Evolutionary conservation across 1,139 yeast species (phyloP).

Genomic region (Yamadazyma kanchanaburiensis): DNA sequence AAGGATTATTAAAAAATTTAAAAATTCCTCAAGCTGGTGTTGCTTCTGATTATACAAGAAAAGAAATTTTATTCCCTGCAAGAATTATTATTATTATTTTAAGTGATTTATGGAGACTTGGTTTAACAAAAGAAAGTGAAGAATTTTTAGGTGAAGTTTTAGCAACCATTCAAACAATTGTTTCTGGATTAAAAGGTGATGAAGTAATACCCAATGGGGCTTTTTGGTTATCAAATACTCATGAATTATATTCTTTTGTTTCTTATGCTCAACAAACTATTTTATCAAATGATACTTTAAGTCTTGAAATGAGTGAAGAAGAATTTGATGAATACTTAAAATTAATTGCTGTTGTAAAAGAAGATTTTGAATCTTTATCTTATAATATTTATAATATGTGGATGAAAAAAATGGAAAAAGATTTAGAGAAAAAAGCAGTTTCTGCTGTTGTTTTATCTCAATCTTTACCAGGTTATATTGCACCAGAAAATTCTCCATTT

Average conservation of each 20-base stretch:
- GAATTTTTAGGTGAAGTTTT: slow-evolving; percentile 87
- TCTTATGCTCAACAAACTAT: slow-evolving; percentile 91
- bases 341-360: slow-evolving; percentile 87
- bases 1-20: slow-evolving; percentile 83
- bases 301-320: slow-evolving; percentile 82
- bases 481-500: slow-evolving; percentile 84
- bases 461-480: slow-evolving; percentile 93
- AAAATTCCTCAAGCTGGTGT: slow-evolving; percentile 85
- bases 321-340: slow-evolving; percentile 90
- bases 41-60: slow-evolving; percentile 77
- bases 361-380: slow-evolving; percentile 89
- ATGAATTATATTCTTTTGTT: slow-evolving; percentile 91
- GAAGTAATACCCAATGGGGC: slow-evolving; percentile 92
- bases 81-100: slow-evolving; percentile 88
- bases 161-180: slow-evolving; percentile 81
- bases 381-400: slow-evolving; percentile 95
- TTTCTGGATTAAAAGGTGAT: slow-evolving; percentile 70
- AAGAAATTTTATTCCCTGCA: slow-evolving; percentile 95
- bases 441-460: slow-evolving; percentile 94
- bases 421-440: slow-evolving; percentile 85
- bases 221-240: slow-evolving; percentile 96
- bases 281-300: slow-evolving; percentile 73
- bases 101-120: slow-evolving; percentile 98
- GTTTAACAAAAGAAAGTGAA: slow-evolving; percentile 89
- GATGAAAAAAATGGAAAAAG: slow-evolving; percentile 95